Base-by-base conservation (phyloP, 1,284 basidiomycete genomes). In the Moesziomyces globuligerus region DNA sequence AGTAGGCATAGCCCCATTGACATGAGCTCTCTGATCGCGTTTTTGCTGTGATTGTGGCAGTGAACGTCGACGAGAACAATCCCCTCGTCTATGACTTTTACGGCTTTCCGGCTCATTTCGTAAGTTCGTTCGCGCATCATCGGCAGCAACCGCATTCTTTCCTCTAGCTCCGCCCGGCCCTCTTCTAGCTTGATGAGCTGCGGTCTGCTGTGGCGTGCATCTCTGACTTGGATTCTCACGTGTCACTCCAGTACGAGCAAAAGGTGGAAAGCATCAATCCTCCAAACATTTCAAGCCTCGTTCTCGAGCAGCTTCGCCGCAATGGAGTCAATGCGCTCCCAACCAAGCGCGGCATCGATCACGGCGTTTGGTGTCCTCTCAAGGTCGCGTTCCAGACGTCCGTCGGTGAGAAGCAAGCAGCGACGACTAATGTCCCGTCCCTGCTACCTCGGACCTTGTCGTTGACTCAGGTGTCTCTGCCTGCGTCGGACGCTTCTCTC, bases 31-130 rank as follows among this genome's bases (percentile, higher is more conserved):
- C n/a, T n/a, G n/a, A n/a, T n/a, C n/a, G n/a, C n/a, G n/a, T n/a
- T n/a, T n/a, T n/a, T n/a, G n/a, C n/a, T n/a, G 46, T 8, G 29
- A 4, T 28, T 38, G 7, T 21, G 10, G 15, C 42, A 68, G 61
- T 77, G 13, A 71, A 85, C 42, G 84, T 83, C 57, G 76, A 74
- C 26, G 80, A 83, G 46, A 21, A 45, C 3, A 64, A 76, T 43
- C 84, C 84, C 0, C 74, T 85, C 28, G 74, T 85, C 34, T 85
- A 85, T 74, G 85, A 86, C 72, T 86, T 85, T 55, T 84, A 84
- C 71, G 73, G 73, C 49, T 86, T 86, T 20, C 69, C 69, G 2
- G 48, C 52, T 26, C 48, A 62, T 40, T 72, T 58, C 24, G 65
- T 68, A 38, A 50, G 65, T 54, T 1, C 20, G 17, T n/a, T 17